Percentiles rank a stretch among this genome's conserved stretches.
Evolutionary conservation across 2,329 filamentous ascomycete species (phyloP).

Genomic region (Pestalotiopsis sp.): DNA sequence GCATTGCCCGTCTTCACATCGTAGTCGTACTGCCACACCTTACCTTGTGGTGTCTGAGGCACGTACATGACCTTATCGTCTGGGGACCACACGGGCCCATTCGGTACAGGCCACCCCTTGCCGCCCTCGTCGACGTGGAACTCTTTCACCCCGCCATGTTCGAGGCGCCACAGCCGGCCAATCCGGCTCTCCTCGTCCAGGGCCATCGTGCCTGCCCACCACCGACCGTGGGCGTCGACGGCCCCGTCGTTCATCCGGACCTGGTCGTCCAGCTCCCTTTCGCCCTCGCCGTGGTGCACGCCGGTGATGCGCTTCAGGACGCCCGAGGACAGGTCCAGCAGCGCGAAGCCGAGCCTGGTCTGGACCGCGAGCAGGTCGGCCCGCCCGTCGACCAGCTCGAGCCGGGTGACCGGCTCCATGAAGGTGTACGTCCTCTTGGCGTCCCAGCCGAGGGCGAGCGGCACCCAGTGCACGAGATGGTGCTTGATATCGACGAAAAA

Average conservation of each 20-base stretch:
- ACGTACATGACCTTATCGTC: constrained; percentile 21
- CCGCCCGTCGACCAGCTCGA: constrained; percentile 21
- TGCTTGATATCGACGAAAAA: constrained; percentile 30
- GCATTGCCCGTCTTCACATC: constrained; percentile 16
- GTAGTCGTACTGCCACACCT: constrained; percentile 20
- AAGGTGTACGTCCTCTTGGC: constrained; percentile 17
- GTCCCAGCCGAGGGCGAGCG: constrained; percentile 19
- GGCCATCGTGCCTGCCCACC: constrained; percentile 29
- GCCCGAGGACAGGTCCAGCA: constrained; percentile 21
- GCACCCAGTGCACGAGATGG: constrained; percentile 23
- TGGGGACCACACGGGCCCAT: constrained; percentile 27
- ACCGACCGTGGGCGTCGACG: constrained; percentile 23
- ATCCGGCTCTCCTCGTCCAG: constrained; percentile 23
- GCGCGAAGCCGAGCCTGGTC: constrained; percentile 22
- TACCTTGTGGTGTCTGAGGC: constrained; percentile 14
- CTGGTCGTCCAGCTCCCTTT: constrained; percentile 17
- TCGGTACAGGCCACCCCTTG: constrained; percentile 21
- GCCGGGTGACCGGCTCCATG: constrained; percentile 23
- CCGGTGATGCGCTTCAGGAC: constrained; percentile 20
- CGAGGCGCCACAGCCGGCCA: constrained; percentile 25
- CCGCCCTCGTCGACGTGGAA: constrained; percentile 13
- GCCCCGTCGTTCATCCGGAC: constrained; percentile 29
- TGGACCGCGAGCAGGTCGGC: constrained; percentile 24
- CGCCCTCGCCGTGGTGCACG: constrained; percentile 17
- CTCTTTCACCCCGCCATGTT: constrained; percentile 11